Evolutionary conservation across 257 asterid genomes (phyloP).

Genomic region (Solanum ossicruentum): DNA sequence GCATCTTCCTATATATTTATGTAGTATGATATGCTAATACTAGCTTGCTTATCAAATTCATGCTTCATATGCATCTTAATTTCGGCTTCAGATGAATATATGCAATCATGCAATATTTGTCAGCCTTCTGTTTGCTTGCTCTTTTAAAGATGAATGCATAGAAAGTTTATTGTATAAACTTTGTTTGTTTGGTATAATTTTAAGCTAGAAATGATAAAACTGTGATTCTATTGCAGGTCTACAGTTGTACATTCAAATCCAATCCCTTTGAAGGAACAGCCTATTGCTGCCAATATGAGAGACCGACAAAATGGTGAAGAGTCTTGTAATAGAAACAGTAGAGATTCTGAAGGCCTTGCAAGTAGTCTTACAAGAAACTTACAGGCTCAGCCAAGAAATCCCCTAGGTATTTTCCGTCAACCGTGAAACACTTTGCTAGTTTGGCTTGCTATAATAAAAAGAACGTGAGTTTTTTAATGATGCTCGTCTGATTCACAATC

Average conservation of each 20-base stretch:
- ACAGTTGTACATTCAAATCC: conserved; percentile 60
- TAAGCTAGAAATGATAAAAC: not conserved
- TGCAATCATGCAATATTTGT: not conserved
- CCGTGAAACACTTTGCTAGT: not conserved
- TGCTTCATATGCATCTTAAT: not conserved
- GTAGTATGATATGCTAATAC: not conserved
- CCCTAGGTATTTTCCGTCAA: conserved; percentile 30
- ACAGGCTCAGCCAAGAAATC: conserved; percentile 47
- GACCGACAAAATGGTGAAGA: conserved; percentile 44
- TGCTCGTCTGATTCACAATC: not conserved
- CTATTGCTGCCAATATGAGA: conserved; percentile 14
- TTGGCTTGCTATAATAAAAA: not conserved
- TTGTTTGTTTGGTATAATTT: not conserved
- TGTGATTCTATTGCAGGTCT: conserved; percentile 27
- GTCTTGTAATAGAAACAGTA: conserved; percentile 23
- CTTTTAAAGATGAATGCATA: not conserved
- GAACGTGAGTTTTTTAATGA: not conserved
- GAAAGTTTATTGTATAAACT: not conserved
- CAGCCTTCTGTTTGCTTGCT: not conserved
- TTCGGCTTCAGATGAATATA: not conserved
- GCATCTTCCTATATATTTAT: not conserved
- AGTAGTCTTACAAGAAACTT: conserved; percentile 29
- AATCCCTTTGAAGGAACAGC: conserved; percentile 38
- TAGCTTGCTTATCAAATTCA: not conserved
- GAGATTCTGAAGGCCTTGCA: conserved; percentile 38